These are phyloP conservation scores for Daldinia childiae DNA, from an alignment of 495 filamentous ascomycete species.

Conservation along the genomic window DNA sequence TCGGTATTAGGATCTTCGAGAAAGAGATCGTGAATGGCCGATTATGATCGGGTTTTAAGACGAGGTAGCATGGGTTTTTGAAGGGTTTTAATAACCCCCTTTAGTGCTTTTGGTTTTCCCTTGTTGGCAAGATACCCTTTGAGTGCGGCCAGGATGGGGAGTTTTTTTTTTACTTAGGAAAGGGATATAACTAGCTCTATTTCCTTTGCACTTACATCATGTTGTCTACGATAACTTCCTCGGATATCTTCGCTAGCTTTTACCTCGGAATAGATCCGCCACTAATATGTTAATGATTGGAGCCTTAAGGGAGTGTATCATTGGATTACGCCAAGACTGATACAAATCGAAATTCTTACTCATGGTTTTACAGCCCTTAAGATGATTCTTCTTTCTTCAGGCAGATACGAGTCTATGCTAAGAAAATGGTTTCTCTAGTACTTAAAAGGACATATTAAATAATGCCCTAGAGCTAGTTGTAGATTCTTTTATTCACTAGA, in stretches of 20 bases:
- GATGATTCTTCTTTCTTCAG: not conserved
- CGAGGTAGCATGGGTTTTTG: not conserved
- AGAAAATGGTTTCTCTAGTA: not conserved
- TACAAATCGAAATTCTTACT: not conserved
- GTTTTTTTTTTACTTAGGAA: not conserved
- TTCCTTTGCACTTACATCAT: not conserved
- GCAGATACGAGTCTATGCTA: not conserved
- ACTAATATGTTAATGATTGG: not conserved
- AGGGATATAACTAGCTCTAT: not conserved
- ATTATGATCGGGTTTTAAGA: conserved; percentile 36
- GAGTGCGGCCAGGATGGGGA: conserved; percentile 3
- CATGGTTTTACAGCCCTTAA: not conserved
- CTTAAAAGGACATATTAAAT: too few relatives aligned
- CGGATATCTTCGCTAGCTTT: not conserved
- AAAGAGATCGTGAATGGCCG: conserved; percentile 57
- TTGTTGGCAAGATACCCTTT: conserved; percentile 33
- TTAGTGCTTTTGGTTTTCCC: conserved; percentile 2
- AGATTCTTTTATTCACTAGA: not conserved
- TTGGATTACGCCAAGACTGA: not conserved
- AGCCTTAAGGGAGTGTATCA: not conserved
- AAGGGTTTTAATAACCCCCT: not conserved
- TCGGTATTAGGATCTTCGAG: conserved; percentile 59
- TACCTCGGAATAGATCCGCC: not conserved
- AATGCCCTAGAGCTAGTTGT: not conserved
- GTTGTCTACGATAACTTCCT: not conserved